Conservation (phyloP, 768 basidiomycete genomes). For the Boletus barrowsii region DNA sequence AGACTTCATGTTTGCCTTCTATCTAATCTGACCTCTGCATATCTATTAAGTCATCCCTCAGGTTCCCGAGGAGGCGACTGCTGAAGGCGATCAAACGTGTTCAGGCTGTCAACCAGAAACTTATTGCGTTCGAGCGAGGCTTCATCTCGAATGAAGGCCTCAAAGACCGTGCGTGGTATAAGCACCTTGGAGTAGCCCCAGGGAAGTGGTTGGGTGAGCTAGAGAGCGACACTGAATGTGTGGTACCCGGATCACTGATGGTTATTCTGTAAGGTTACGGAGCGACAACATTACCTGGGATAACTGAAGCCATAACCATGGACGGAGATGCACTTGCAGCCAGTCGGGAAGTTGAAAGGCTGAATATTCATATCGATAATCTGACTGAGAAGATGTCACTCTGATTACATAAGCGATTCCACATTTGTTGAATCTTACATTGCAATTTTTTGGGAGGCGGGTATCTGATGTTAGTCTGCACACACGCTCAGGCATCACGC, state of each 20-base stretch:
- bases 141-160: conserved; percentile 82
- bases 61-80: conserved; percentile 34
- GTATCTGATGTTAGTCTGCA: too few species aligned
- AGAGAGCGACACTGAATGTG: neutral
- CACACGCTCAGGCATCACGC: too few species aligned
- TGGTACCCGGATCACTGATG: conserved; percentile 1
- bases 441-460: neutral
- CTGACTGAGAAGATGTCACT: conserved; percentile 37
- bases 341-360: conserved; percentile 58
- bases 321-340: conserved; percentile 65
- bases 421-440: neutral
- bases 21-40: neutral
- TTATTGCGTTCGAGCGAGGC: conserved; percentile 71
- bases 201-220: conserved; percentile 78
- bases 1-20: conserved; percentile 13
- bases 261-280: conserved; percentile 59
- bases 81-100: conserved; percentile 60
- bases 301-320: conserved; percentile 75
- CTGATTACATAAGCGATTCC: conserved; percentile 6
- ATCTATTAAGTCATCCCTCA: conserved; percentile 9
- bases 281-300: conserved; percentile 79
- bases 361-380: conserved; percentile 50
- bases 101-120: conserved; percentile 60
- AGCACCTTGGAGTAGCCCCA: conserved; percentile 85
- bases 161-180: conserved; percentile 84